Base-by-base conservation (phyloP, 2,329 filamentous ascomycete species). In the Colletotrichum tamarilloi region DNA sequence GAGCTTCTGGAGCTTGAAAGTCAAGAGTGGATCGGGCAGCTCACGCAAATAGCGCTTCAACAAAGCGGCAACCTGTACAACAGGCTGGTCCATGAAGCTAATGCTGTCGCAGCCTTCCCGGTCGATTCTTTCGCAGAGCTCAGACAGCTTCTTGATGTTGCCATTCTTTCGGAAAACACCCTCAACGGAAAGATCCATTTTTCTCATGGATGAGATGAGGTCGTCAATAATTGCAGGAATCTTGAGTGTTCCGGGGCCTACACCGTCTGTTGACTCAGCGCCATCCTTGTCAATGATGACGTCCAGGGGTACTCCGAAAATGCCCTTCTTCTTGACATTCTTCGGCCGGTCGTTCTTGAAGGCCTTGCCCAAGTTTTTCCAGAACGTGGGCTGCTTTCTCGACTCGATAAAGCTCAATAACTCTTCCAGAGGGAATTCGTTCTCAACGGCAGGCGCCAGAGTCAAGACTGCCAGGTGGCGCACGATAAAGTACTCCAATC, bases 131-230 rank as follows among this genome's bases (percentile, higher is more conserved):
- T 97, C 94, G 52, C 95, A 92, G 7, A 97, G 87, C 74, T 98
- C 95, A 77, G 94, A 94, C 57, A 98, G 88, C 77, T 95, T 94
- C 82, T 97, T 96, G 85, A 99, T 98, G 82, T 98, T 99, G 78
- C 97, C 97, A 79, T 98, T 99, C 88, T 99, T 99, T 77, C 97
- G 92, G 90, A 99, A 99, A 26, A 99, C 95, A 78, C 97, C 97
- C 83, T 99, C 97, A 1, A 99, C 95, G 1, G 96, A 98, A 86
- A 99, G 95, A 82, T 99, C 97, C 95, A 99, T 98, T 83, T 96
- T 97, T 78, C 95, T 92, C 94, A 99, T 98, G 14, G 95, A 95
- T 4, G 94, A 93, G 49, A 99, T 93, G 62, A 96, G 92, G 80
- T 98, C 96, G 79, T 98, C 96, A n/a, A 99, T 90, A 65, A 99